These are phyloP conservation scores for Exobasidium rhododendri DNA, from an alignment of 1,284 basidiomycete genomes.

Conservation along the genomic window DNA sequence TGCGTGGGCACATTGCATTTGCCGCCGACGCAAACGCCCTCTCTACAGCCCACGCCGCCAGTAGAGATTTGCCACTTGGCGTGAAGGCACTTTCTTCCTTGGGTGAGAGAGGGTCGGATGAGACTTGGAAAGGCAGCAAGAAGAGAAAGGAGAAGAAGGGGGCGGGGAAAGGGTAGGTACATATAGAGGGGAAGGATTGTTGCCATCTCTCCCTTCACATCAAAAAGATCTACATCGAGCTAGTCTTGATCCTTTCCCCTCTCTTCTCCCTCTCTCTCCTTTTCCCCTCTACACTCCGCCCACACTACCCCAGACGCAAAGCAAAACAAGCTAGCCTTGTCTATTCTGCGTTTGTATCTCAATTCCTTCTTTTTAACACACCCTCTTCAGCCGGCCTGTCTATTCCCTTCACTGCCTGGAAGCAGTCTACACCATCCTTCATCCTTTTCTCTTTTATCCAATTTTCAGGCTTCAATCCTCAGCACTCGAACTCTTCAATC, in stretches of 20 bases:
- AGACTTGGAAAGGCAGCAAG: too few relatives aligned
- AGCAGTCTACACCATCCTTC: not conserved
- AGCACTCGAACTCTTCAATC: too few relatives aligned
- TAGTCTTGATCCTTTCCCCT: not conserved
- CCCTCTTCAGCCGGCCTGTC: not conserved
- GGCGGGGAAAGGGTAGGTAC: too few relatives aligned
- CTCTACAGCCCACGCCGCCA: too few relatives aligned
- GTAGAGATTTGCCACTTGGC: too few relatives aligned
- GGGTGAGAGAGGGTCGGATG: too few relatives aligned
- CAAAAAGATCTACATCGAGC: not conserved
- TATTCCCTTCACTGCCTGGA: not conserved
- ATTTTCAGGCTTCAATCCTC: too few relatives aligned
- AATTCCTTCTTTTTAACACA: not conserved
- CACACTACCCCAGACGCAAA: not conserved
- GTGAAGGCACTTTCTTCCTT: too few relatives aligned
- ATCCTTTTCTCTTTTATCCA: not conserved
- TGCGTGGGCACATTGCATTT: too few relatives aligned
- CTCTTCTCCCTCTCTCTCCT: constrained; percentile 1
- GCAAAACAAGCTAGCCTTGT: not conserved
- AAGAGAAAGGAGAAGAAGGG: too few relatives aligned
- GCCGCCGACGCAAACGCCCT: too few relatives aligned
- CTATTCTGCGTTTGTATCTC: not conserved
- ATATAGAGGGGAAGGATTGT: not conserved
- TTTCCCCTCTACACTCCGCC: too few relatives aligned
- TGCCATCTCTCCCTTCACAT: not conserved